Percentiles rank a stretch among this genome's conserved stretches.
Conservation (phyloP, 1,284 basidiomycete genomes). For the Malassezia dermatis region DNA sequence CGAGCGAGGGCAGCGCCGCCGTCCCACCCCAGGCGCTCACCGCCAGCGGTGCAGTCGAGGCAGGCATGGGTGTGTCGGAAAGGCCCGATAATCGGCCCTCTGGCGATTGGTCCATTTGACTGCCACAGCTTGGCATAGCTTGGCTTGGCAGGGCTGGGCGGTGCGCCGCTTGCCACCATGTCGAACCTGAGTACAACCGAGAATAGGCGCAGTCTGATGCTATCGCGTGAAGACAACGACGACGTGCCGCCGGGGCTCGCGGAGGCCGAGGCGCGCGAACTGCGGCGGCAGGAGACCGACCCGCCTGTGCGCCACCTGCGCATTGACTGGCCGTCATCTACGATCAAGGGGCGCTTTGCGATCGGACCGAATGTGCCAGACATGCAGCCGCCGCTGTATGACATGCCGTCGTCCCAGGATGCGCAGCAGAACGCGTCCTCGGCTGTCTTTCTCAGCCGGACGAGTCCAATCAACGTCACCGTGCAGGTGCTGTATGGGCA, state of each 20-base stretch:
- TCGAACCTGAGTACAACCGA: background rate
- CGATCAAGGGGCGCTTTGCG: slow-evolving; percentile 31
- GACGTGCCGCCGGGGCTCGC: slow-evolving; percentile 1
- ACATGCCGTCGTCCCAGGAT: slow-evolving; percentile 19
- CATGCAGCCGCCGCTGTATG: slow-evolving; percentile 26
- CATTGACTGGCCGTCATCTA: slow-evolving; percentile 30
- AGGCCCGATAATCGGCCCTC: background rate
- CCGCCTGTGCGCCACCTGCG: slow-evolving; percentile 24
- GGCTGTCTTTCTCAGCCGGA: slow-evolving; percentile 23
- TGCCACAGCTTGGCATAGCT: background rate
- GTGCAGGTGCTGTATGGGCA: slow-evolving; percentile 21
- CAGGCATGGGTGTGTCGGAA: background rate
- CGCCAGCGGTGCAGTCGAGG: slow-evolving; percentile 8
- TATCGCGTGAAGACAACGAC: background rate
- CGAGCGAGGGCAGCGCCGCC: slow-evolving; percentile 22
- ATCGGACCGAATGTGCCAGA: slow-evolving; percentile 28
- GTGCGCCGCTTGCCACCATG: background rate
- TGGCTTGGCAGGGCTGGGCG: background rate
- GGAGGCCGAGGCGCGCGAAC: slow-evolving; percentile 1
- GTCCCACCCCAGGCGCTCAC: slow-evolving; percentile 11
- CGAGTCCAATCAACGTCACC: slow-evolving; percentile 25
- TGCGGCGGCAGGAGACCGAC: slow-evolving; percentile 3
- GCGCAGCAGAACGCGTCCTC: slow-evolving; percentile 17
- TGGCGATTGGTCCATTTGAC: background rate
- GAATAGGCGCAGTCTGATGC: background rate